phyloP scores from a whole-genome alignment of 2,329 filamentous ascomycete species.

The Colletotrichum scovillei region DNA sequence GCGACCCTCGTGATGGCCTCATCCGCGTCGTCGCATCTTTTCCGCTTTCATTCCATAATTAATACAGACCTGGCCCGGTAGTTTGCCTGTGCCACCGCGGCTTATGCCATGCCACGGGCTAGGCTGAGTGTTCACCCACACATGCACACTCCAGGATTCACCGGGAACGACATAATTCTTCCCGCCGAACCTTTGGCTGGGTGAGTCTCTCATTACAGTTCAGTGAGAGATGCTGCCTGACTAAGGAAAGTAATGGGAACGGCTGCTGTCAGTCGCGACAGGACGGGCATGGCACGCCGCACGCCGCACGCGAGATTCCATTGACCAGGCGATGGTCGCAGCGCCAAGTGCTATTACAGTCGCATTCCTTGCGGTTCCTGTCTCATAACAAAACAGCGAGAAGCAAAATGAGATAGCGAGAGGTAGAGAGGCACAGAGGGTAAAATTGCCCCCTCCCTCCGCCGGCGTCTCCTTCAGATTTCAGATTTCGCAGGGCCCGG shows the following conservation, averaged over 20 bases:
- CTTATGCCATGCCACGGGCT: conserved; percentile 1
- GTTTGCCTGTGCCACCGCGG: not conserved
- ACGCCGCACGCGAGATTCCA: not conserved
- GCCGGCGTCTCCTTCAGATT: not conserved
- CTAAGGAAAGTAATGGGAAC: not conserved
- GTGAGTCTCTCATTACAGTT: not conserved
- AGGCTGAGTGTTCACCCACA: not conserved
- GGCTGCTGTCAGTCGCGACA: not conserved
- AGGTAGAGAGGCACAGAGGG: not conserved
- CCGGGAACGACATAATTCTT: not conserved
- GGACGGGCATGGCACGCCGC: not conserved
- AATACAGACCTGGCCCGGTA: not conserved
- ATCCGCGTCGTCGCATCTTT: conserved; percentile 29
- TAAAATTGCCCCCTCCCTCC: not conserved
- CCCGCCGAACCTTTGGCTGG: not conserved
- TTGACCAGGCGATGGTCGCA: conserved; percentile 10
- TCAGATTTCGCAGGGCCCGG: not conserved
- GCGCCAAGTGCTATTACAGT: conserved; percentile 19
- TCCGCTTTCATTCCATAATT: conserved; percentile 11
- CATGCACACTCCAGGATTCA: not conserved
- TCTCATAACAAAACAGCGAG: conserved; percentile 12
- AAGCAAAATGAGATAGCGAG: not conserved
- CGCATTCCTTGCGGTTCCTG: conserved; percentile 23
- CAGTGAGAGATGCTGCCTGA: not conserved
- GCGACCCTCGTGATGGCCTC: conserved; percentile 33